Evolutionary conservation across 2,329 filamentous ascomycete genomes (phyloP), one percentile per base, ranked within the genome.

Genomic region (Botrytis pseudocinerea): DNA sequence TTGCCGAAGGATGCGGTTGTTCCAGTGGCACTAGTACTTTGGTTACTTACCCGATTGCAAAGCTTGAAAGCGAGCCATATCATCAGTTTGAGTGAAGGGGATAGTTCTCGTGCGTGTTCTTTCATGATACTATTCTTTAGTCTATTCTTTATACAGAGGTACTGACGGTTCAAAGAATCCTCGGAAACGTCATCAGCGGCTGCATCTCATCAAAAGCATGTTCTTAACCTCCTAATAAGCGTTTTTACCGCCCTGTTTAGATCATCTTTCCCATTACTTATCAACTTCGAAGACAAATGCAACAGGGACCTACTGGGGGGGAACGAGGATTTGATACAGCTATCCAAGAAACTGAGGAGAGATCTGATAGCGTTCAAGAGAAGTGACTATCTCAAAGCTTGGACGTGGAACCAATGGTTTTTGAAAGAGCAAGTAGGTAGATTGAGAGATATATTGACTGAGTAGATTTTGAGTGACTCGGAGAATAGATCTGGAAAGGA

Each of bases 11-110:
- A 77, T 9, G 77, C 78, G 35, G 59, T 76, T 38, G 77, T 78
- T n/a, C 78, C 78, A 7, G 77, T 79, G 2, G 76, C 77, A 28
- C 63, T 79, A 10, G 76, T 78, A 1, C 57, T 79, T 28, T 79
- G 77, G 76, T 76, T 78, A 44, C 72, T 79, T 3, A 62, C 77
- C 20, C 71, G 78, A 8, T 74, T 78, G 12, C 63, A 78, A 5
- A 75, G 75, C 69, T 71, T 77, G 28, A 74, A 74, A 25, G 73
- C 76, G 9, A 76, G 74, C 60, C 75, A 78, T 71, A 54, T 78
- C 16, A 71, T 74, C 6, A 77, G 76, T 65, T 73, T 78, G 61
- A 72, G 72, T 48, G 62, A 60, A 38, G 25, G 6, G 46, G 75
- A 60, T 61, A 73, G n/a, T 76, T 77, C 51, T 72, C 62, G 38